Evolutionary conservation across 352 stramenopile genomes (phyloP), one percentile per base, ranked within the genome.

Genomic region (Phytophthora foliorum): DNA sequence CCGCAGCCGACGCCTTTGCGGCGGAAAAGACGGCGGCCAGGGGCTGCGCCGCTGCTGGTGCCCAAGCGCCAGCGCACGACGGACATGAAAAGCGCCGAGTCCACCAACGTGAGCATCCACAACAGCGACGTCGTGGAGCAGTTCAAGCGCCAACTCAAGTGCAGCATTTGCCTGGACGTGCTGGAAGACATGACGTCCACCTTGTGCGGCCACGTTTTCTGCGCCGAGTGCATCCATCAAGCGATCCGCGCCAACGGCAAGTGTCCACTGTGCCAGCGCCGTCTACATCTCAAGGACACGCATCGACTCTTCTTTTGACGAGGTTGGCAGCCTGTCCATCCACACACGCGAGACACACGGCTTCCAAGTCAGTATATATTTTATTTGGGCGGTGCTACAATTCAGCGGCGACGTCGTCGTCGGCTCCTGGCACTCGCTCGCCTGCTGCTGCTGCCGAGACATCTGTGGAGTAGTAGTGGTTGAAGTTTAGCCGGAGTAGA

Each of bases 141-240:
- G 32, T 93, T 94, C 67, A 94, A 94, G 71, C 38, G 48, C 11
- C 67, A 72, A 39, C 83, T 94, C 63, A 94, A 93, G 80, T 94
- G 85, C 80, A 93, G 82, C 72, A 90, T 96, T 44, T 94, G 88
- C 48, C 72, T 96, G 2, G 88, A 94, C 32, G 69, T 82, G 52
- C 80, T 94, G 49, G 63, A 92, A 48, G 77, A 91, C 57, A 94
- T 96, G 72, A 94, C 88, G 5, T 93, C 86, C 24, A 94, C 88
- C 2, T 72, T 82, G 27, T 96, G 88, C 57, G 86, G 88, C 7
- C 88, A 96, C 65, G 80, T 94, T 8, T 96, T 90, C 64, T 96
- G 88, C 61, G 75, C 65, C n/a, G 74, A 77, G 22, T 94, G 84
- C 68, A 93, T 96, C 66, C 70, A 77, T 44, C 60, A 86, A 45